A percentile compares a stretch with the other conserved stretches of the same genome.
Conservation (phyloP, 1,284 basidiomycete genomes). For the Vanrija sp. region DNA sequence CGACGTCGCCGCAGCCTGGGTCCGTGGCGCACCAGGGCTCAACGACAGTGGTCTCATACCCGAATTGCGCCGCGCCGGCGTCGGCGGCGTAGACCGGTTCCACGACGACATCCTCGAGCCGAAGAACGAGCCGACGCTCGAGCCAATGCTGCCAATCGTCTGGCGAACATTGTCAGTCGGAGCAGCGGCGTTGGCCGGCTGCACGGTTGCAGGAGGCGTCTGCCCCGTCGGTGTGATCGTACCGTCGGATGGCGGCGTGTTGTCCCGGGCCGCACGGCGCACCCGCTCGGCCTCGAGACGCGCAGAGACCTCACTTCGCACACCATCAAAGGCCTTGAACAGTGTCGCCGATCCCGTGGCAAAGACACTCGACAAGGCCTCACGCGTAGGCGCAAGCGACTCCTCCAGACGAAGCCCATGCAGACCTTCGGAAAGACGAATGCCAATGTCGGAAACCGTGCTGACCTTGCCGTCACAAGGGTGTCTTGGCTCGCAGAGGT, state of each 20-base stretch:
- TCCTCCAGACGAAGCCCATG: conserved; percentile 86
- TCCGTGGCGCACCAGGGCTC: too few species aligned
- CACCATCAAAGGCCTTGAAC: conserved; percentile 80
- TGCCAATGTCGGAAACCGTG: conserved; percentile 81
- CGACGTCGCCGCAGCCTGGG: too few species aligned
- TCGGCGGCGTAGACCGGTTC: neutral
- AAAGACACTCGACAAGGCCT: conserved; percentile 74
- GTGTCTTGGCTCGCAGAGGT: conserved; percentile 85
- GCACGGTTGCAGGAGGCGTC: conserved; percentile 1
- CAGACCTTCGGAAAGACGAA: conserved; percentile 77
- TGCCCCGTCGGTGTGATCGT: conserved; percentile 1
- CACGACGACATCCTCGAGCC: conserved; percentile 23
- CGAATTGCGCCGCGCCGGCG: too few species aligned
- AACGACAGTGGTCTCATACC: too few species aligned
- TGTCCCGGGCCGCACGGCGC: conserved; percentile 10
- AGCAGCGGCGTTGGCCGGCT: neutral
- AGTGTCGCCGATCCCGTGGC: conserved; percentile 72
- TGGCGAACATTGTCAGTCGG: conserved; percentile 24
- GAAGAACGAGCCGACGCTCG: conserved; percentile 41
- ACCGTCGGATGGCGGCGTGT: neutral
- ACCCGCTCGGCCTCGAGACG: conserved; percentile 27
- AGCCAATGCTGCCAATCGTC: conserved; percentile 41
- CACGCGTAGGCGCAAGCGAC: conserved; percentile 79
- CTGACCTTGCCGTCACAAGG: conserved; percentile 83
- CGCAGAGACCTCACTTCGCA: conserved; percentile 52